phyloP scores from a whole-genome alignment of 2,329 filamentous ascomycete species.

The Daldinia sp. region DNA sequence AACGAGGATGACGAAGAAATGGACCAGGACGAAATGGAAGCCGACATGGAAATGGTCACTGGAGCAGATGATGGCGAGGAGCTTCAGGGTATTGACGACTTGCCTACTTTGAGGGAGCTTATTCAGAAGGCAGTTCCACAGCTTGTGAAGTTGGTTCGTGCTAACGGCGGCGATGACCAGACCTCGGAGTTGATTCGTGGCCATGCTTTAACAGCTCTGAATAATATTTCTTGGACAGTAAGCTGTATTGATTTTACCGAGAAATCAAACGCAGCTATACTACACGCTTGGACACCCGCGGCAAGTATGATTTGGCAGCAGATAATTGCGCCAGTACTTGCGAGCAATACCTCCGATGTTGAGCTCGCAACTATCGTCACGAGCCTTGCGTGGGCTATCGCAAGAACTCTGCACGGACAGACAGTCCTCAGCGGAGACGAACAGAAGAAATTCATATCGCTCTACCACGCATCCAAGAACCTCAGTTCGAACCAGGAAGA shows the following conservation, averaged over 20 bases:
- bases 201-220: conserved; percentile 70
- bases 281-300: conserved; percentile 65
- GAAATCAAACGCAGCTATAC: conserved; percentile 64
- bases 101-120: conserved; percentile 65
- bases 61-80: conserved; percentile 60
- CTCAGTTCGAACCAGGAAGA: conserved; percentile 58
- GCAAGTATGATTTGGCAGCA: conserved; percentile 69
- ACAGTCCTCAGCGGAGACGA: conserved; percentile 65
- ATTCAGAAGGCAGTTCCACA: conserved; percentile 61
- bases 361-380: conserved; percentile 72
- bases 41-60: conserved; percentile 74
- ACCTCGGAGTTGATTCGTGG: conserved; percentile 59
- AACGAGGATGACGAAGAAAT: conserved; percentile 63
- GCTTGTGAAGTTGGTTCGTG: conserved; percentile 59
- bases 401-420: conserved; percentile 65
- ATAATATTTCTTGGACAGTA: conserved; percentile 76
- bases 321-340: conserved; percentile 67
- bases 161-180: conserved; percentile 57
- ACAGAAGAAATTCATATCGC: conserved; percentile 72
- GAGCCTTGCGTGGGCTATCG: conserved; percentile 74
- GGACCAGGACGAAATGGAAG: conserved; percentile 68
- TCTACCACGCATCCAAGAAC: conserved; percentile 70
- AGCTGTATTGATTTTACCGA: conserved; percentile 71
- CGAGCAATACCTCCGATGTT: conserved; percentile 71
- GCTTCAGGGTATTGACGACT: conserved; percentile 61